Evolutionary conservation across 148 eudicot species (phyloP).

Genomic region (Agrostemma githago): DNA sequence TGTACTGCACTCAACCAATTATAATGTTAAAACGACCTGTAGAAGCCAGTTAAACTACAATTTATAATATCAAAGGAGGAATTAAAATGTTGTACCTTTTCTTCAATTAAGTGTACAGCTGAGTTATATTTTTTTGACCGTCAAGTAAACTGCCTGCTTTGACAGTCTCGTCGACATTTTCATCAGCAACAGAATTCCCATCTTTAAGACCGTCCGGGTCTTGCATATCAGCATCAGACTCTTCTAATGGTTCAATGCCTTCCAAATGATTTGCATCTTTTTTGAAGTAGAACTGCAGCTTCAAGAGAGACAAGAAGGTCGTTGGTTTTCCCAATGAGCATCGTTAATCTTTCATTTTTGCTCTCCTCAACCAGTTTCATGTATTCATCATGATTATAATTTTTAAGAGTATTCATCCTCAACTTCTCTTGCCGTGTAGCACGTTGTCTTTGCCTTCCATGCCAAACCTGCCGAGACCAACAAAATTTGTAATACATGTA

Average conservation of each 20-base stretch:
- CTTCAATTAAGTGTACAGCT: slow-evolving; percentile 93
- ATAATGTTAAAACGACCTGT: not conserved
- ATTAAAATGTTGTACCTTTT: slow-evolving; percentile 65
- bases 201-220: slow-evolving; percentile 38
- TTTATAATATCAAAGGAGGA: too few species aligned
- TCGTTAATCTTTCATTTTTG: slow-evolving; percentile 86
- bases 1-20: not conserved
- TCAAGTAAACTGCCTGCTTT: slow-evolving; percentile 81
- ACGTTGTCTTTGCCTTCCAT: slow-evolving; percentile 94
- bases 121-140: slow-evolving; percentile 96
- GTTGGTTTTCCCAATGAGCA: slow-evolving; percentile 95
- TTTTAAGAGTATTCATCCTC: slow-evolving; percentile 84
- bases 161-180: slow-evolving; percentile 39
- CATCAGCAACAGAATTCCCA: slow-evolving; percentile 47
- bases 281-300: slow-evolving; percentile 98
- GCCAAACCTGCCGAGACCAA: slow-evolving; percentile 66
- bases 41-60: too few species aligned
- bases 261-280: slow-evolving; percentile 78
- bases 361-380: slow-evolving; percentile 99
- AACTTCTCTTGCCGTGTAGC: slow-evolving; percentile 79
- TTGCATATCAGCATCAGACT: slow-evolving; percentile 42
- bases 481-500: slow-evolving; percentile 1
- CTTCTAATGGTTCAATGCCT: slow-evolving; percentile 66
- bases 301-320: slow-evolving; percentile 88
- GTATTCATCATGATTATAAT: slow-evolving; percentile 87